Percentiles rank a stretch among this genome's conserved stretches.
These are phyloP conservation scores for Excoecaria cochinchinensis DNA, from an alignment of 345 rosid species.

Conservation along the genomic window DNA sequence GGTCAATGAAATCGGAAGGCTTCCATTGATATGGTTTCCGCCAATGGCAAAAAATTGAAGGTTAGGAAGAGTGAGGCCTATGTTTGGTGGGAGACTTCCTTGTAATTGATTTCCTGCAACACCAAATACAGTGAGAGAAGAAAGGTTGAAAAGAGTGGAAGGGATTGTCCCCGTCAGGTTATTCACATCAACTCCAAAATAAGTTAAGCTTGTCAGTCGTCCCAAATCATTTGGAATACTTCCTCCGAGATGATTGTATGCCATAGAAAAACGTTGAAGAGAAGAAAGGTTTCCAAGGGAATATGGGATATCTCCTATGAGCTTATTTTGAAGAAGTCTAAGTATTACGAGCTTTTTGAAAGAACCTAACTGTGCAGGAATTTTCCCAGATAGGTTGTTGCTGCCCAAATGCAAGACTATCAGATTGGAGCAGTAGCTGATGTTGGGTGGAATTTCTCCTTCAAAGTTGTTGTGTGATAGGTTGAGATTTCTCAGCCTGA, in stretches of 20 bases:
- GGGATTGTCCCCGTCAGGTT: neutral
- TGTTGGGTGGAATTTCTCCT: conserved; percentile 11
- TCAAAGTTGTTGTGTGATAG: neutral
- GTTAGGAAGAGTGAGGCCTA: conserved; percentile 3
- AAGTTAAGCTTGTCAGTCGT: neutral
- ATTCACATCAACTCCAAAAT: neutral
- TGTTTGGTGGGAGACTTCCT: neutral
- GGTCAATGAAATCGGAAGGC: neutral
- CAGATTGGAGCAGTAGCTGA: conserved; percentile 2
- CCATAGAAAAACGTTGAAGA: neutral
- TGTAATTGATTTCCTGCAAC: neutral
- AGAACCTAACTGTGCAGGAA: conserved; percentile 8
- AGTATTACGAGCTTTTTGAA: neutral
- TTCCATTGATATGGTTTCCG: neutral
- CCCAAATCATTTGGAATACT: conserved; percentile 3
- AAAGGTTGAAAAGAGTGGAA: neutral
- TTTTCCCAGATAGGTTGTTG: conserved; percentile 9
- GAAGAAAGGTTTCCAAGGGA: conserved; percentile 16
- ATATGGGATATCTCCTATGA: conserved; percentile 12
- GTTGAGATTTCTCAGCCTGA: conserved; percentile 9
- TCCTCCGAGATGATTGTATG: neutral
- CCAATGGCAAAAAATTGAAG: neutral
- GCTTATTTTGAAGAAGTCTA: neutral
- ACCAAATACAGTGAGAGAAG: neutral
- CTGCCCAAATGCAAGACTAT: accelerated